Conservation (phyloP, 2,329 filamentous ascomycete genomes). For the Hypoxylon sp. region DNA sequence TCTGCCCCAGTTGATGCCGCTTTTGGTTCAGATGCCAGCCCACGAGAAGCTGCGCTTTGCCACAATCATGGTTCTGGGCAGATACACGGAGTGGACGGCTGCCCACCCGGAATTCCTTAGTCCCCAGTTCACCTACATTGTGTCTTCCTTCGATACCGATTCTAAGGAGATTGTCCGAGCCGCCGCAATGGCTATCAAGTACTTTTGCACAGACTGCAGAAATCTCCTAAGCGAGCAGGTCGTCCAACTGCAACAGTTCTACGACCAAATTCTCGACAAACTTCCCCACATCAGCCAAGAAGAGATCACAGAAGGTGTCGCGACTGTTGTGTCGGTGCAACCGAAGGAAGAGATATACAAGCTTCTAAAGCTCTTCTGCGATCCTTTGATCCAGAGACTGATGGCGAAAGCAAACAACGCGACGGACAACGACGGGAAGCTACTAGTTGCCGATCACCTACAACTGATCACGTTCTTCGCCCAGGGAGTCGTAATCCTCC, state of each 20-base stretch:
- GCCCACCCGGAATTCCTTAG: constrained; percentile 92
- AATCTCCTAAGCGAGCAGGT: constrained; percentile 85
- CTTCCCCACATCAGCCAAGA: constrained; percentile 88
- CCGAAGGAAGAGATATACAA: constrained; percentile 81
- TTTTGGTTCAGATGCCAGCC: constrained; percentile 91
- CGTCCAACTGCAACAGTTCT: constrained; percentile 87
- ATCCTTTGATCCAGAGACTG: constrained; percentile 84
- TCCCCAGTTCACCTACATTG: constrained; percentile 93
- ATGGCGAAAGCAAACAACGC: constrained; percentile 89
- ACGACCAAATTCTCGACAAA: constrained; percentile 86
- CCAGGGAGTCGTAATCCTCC: constrained; percentile 71
- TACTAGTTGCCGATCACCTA: constrained; percentile 89
- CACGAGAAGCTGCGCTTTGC: constrained; percentile 99
- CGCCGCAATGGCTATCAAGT: constrained; percentile 93
- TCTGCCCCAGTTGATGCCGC: constrained; percentile 87
- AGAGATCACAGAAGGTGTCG: constrained; percentile 95
- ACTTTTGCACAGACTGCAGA: constrained; percentile 95
- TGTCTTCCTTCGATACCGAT: constrained; percentile 86
- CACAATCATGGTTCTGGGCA: constrained; percentile 94
- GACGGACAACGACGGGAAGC: constrained; percentile 80
- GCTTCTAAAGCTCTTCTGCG: constrained; percentile 89
- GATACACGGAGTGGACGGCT: constrained; percentile 98
- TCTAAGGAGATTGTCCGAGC: constrained; percentile 92
- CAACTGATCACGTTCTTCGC: constrained; percentile 93
- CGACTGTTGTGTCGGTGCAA: constrained; percentile 88